These are phyloP conservation scores for Cystobasidium sp. DNA, from an alignment of 1,284 basidiomycete species.

Conservation along the genomic window DNA sequence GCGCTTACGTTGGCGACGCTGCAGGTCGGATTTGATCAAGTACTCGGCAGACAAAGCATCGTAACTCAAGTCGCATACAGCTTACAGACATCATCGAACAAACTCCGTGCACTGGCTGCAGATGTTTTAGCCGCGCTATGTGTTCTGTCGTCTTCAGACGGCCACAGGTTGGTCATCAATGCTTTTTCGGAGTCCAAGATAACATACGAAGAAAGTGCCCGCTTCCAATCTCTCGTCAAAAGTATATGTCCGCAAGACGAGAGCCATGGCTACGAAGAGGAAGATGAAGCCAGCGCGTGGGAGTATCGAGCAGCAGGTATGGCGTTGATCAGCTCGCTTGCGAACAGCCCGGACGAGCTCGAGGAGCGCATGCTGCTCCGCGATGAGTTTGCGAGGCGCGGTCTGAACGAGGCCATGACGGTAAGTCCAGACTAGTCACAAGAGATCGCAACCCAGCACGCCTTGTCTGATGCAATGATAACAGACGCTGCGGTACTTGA, in stretches of 20 bases:
- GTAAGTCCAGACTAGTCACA: slow-evolving; percentile 60
- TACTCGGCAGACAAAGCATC: slow-evolving; percentile 67
- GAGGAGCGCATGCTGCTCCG: slow-evolving; percentile 77
- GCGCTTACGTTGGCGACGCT: slow-evolving; percentile 30
- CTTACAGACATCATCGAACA: slow-evolving; percentile 67
- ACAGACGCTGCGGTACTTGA: slow-evolving; percentile 73
- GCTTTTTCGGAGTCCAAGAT: slow-evolving; percentile 79
- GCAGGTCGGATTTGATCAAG: slow-evolving; percentile 73
- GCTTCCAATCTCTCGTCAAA: slow-evolving; percentile 76
- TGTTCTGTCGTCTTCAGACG: slow-evolving; percentile 71
- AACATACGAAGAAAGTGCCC: slow-evolving; percentile 72
- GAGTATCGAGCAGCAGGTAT: slow-evolving; percentile 77
- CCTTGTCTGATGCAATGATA: not conserved
- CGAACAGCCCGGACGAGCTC: slow-evolving; percentile 73
- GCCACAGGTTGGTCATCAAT: slow-evolving; percentile 72
- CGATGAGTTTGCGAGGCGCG: slow-evolving; percentile 78
- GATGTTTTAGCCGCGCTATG: slow-evolving; percentile 84
- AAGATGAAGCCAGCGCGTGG: slow-evolving; percentile 73
- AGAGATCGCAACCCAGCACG: not conserved
- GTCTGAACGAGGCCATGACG: slow-evolving; percentile 78
- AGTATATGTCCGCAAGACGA: slow-evolving; percentile 64
- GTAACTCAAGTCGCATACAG: slow-evolving; percentile 76
- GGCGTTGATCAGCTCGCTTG: slow-evolving; percentile 78
- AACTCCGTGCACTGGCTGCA: slow-evolving; percentile 71
- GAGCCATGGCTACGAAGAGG: slow-evolving; percentile 57